Evolutionary conservation across 108 stramenopile species (phyloP).

Genomic region (Skeletonema menzelii): DNA sequence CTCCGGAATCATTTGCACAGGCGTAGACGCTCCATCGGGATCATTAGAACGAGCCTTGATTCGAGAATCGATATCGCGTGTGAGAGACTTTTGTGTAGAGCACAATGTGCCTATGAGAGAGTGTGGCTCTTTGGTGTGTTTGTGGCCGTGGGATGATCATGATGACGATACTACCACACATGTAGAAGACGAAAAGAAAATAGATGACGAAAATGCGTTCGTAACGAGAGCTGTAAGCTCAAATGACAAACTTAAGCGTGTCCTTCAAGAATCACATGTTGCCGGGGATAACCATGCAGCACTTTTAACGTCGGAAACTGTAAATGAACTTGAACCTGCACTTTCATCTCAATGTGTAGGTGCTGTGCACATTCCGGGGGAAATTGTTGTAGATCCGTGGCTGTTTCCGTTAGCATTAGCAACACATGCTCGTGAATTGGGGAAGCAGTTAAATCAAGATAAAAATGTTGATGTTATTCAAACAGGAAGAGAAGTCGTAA

Average conservation of each 20-base stretch:
- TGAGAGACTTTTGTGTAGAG: slow-evolving; percentile 54
- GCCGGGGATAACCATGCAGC: slow-evolving; percentile 84
- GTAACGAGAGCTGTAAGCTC: not conserved
- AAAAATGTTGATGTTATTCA: slow-evolving; percentile 13
- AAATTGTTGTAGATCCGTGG: slow-evolving; percentile 89
- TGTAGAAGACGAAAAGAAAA: slow-evolving; percentile 22
- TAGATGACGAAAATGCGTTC: not conserved
- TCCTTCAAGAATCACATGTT: slow-evolving; percentile 63
- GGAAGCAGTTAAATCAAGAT: slow-evolving; percentile 35
- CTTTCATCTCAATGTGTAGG: slow-evolving; percentile 45
- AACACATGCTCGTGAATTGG: slow-evolving; percentile 68
- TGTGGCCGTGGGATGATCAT: slow-evolving; percentile 63
- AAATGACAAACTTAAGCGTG: slow-evolving; percentile 12
- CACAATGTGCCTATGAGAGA: slow-evolving; percentile 63
- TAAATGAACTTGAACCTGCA: slow-evolving; percentile 56
- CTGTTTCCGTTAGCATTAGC: slow-evolving; percentile 72
- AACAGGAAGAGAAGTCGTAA: slow-evolving; percentile 26
- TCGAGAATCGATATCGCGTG: slow-evolving; percentile 62
- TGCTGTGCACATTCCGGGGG: slow-evolving; percentile 77
- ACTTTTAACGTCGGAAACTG: slow-evolving; percentile 34
- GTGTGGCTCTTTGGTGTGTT: slow-evolving; percentile 74
- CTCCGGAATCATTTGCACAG: slow-evolving; percentile 79
- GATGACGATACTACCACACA: not conserved
- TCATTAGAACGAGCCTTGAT: slow-evolving; percentile 76
- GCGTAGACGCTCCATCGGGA: slow-evolving; percentile 74